Base-by-base conservation (phyloP, 192 early-diverging fungal species). In the Umbelopsis ramanniana region DNA sequence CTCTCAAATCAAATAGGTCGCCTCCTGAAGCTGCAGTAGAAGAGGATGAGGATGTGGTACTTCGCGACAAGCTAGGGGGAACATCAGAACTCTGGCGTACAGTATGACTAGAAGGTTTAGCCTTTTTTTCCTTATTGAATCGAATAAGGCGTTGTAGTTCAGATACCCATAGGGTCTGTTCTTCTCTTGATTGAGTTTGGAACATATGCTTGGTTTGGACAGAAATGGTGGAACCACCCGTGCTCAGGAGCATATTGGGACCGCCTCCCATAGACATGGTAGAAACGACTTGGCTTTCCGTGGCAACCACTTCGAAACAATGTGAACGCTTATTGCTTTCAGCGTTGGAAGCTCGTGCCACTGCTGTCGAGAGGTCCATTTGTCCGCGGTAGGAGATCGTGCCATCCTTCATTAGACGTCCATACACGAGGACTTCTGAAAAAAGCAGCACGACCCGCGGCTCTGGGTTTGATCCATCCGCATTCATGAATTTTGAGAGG, bases 21-120 rank as follows among this genome's bases (percentile, higher is more conserved):
- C 57, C 57, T 37, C 57, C 57, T 19, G 57, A 63, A 63, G 57
- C 57, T 29, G 57, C 57, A 37, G 57, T 63, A 8, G 57, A 63
- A 37, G 57, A 63, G 17, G 57, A 63, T 63, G 57, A 63, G 57
- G 57, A 63, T 37, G 57, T 63, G 33, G 57, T 63, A 63, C 57
- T 63, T 0, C 57, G 57, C 19, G 57, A 63, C 26, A 63, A 29
- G 26, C 57, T 63, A 12, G 57, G 29, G 3, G 29, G 57, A 37
- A 63, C 57, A 33, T 63, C 57, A 19, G 57, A 63, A 35, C 57
- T 63, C 14, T 63, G 57, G 26, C 57, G 57, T 63, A 63, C 12
- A 19, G 29, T 37, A 26, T 22, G 5, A 35, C 3, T 3, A 17
- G 57, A 3, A 5, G 19, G 15, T 37, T 63, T 63, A 11, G 57